phyloP scores from a whole-genome alignment of 2,329 filamentous ascomycete genomes.

The Neofusicoccum sp. region DNA sequence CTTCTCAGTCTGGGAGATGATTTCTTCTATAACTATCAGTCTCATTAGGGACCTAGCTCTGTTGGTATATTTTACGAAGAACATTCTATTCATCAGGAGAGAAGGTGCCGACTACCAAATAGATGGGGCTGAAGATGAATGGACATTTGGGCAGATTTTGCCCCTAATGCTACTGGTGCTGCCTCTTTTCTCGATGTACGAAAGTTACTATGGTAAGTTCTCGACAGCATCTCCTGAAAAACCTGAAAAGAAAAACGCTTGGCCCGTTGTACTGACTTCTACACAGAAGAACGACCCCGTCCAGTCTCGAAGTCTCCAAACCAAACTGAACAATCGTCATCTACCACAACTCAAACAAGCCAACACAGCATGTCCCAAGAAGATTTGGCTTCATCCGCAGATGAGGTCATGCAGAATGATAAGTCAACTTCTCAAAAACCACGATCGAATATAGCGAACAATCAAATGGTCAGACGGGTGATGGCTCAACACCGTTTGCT shows the following conservation, averaged over 20 bases:
- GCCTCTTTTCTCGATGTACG: background rate
- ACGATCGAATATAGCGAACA: background rate
- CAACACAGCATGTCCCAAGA: background rate
- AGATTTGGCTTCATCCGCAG: background rate
- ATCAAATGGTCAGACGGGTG: background rate
- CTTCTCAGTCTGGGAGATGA: background rate
- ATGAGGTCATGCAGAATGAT: background rate
- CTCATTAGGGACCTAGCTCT: background rate
- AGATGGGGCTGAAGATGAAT: slow-evolving; percentile 2
- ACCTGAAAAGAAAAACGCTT: too few species aligned
- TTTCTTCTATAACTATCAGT: background rate
- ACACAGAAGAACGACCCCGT: background rate
- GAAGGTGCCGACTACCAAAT: background rate
- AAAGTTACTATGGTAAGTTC: background rate
- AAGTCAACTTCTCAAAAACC: background rate
- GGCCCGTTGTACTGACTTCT: background rate
- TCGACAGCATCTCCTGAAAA: too few species aligned
- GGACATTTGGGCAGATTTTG: slow-evolving; percentile 4
- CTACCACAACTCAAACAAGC: background rate
- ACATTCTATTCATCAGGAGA: background rate
- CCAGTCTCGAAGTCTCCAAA: background rate
- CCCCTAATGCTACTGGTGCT: slow-evolving; percentile 1
- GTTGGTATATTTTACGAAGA: background rate
- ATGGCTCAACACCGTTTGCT: background rate
- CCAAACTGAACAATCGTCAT: background rate